Base-by-base conservation (phyloP, 768 basidiomycete species). In the Trametes cinnabarina region DNA sequence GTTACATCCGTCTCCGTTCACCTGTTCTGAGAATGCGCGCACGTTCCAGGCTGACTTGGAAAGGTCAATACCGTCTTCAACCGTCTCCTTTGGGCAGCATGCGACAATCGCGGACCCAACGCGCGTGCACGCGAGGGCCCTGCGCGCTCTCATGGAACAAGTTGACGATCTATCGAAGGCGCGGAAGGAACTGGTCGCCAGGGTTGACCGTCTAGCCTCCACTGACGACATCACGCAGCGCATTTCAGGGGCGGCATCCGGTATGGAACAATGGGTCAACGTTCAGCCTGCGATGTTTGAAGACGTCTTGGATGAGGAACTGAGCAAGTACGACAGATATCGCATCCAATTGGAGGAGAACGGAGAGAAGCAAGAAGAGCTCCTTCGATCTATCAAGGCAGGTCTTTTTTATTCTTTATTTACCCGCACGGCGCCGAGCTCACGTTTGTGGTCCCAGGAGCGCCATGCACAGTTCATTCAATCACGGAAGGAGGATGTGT, bases 221-320 rank as follows among this genome's bases (percentile, higher is more conserved):
- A 76, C 77, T 0, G 94, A 96, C 59, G 88, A 96, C 66, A 86
- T 98, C 47, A 79, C 82, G 12, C 74, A 81, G 6, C 80, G 82
- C 2, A 83, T 98, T 22, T 64, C 90, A 61, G 79, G 77, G 49
- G 85, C 85, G 22, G 85, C 92, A 0, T 76, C 80, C 15, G 81
- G 82, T 2, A 78, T 94, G 43, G 86, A 87, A 50, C 78, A 81
- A 23, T 79, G 88, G 69, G 74, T 77, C 3, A 86, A 92, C 65
- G 82, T 92, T 17, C 84, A 86, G 34, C 85, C 95, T 0, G 88
- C 86, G 22, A 88, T 89, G 86, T 98, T 98, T 68, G 91, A 94
- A 66, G 88, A 90, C 53, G 76, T 91, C 12, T 82, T 88, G 26
- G 87, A 92, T 55, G 81, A 84, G 58, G 89, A 91, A 65, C 72